Percentiles rank a stretch among this genome's conserved stretches.
Conservation (phyloP, 805 yeast species). For the Candida lessepsii region DNA sequence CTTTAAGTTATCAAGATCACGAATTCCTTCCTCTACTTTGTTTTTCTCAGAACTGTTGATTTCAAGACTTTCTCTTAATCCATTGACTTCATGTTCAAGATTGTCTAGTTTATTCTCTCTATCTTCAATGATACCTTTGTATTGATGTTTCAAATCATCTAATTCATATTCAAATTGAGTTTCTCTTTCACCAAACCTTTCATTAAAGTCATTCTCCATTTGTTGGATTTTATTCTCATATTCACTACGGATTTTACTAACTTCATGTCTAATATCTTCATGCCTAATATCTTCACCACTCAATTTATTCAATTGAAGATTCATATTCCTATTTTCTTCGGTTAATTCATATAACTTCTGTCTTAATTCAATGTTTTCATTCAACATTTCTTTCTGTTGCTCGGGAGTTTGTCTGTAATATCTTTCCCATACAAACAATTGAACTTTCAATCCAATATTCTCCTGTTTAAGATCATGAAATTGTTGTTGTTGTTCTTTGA, state of each 20-base stretch:
- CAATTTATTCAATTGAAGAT: constrained; percentile 2
- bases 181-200: not conserved
- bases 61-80: not conserved
- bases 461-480: constrained; percentile 35
- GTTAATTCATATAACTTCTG: constrained; percentile 23
- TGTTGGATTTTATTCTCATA: not conserved
- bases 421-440: constrained; percentile 40
- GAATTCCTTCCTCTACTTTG: not conserved
- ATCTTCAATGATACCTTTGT: constrained; percentile 3
- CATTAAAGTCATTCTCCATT: not conserved
- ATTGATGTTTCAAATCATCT: constrained; percentile 10
- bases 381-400: constrained; percentile 37
- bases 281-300: not conserved
- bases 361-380: constrained; percentile 35
- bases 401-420: constrained; percentile 43
- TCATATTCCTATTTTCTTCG: constrained; percentile 14
- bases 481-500: constrained; percentile 22
- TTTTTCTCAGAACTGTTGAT: not conserved
- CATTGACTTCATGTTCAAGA: not conserved
- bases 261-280: not conserved
- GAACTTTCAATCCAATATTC: constrained; percentile 44
- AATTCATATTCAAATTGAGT: constrained; percentile 7
- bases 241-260: not conserved
- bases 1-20: not conserved
- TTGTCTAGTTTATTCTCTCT: constrained; percentile 3